Evolutionary conservation across 345 rosid genomes (phyloP).

Genomic region (Physaria fendleri): DNA sequence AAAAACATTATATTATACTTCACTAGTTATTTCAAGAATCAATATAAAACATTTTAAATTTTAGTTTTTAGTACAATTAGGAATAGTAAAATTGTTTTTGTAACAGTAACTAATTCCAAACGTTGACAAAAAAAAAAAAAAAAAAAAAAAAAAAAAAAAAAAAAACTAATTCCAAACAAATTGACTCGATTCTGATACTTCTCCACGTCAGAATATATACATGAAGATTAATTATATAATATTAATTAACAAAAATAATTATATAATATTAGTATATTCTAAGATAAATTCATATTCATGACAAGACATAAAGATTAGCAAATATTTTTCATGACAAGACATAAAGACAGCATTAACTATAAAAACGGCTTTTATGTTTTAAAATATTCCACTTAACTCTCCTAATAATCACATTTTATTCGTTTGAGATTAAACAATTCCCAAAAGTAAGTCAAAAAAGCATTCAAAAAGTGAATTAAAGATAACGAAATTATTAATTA

Average conservation of each 20-base stretch:
- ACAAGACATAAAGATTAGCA: slow-evolving; percentile 19
- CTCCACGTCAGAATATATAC: not conserved
- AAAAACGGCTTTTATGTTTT: not conserved
- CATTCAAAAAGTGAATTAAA: not conserved
- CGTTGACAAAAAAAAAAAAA: too few species aligned
- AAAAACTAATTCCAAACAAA: not conserved
- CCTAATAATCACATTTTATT: too few species aligned
- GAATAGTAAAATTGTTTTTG: too few species aligned
- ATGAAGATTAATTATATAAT: not conserved
- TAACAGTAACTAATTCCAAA: too few species aligned
- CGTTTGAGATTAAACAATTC: too few species aligned
- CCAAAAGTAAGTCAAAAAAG: not conserved
- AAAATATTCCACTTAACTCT: too few species aligned
- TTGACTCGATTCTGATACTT: not conserved
- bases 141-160: too few species aligned
- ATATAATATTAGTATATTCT: too few species aligned
- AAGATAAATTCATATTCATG: not conserved
- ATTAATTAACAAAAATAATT: not conserved
- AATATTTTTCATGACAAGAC: slow-evolving; percentile 1
- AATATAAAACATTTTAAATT: too few species aligned
- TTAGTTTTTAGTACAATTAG: too few species aligned
- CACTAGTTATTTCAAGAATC: too few species aligned
- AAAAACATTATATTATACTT: too few species aligned
- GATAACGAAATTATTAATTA: slow-evolving; percentile 5
- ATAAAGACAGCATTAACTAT: not conserved